These are phyloP conservation scores for Sporothrix luriei DNA, from an alignment of 2,329 filamentous ascomycete species.

Conservation along the genomic window DNA sequence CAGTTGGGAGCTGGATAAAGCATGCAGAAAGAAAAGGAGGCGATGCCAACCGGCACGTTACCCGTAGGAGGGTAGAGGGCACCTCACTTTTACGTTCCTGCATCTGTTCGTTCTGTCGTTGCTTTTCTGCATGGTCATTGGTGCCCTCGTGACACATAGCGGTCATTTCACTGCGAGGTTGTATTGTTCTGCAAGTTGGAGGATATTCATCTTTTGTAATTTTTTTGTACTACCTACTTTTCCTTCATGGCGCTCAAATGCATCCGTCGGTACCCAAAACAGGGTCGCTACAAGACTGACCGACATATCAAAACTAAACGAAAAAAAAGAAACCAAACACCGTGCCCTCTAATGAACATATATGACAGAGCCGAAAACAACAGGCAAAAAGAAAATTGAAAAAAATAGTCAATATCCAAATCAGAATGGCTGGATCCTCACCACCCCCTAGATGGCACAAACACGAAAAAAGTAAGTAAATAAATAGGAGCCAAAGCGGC, in stretches of 20 bases:
- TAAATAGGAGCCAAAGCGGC: constrained; percentile 7
- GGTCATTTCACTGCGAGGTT: no score
- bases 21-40: not conserved
- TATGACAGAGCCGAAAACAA: constrained; percentile 10
- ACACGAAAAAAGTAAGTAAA: not conserved
- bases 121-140: not conserved
- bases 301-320: not conserved
- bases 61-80: not conserved
- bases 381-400: not conserved
- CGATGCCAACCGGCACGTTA: not conserved
- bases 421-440: not conserved
- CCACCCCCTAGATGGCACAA: constrained; percentile 7
- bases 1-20: not conserved
- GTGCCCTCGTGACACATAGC: not conserved
- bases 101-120: not conserved
- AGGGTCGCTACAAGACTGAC: not conserved
- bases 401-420: not conserved
- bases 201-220: not conserved
- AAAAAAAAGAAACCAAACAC: not conserved
- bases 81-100: not conserved
- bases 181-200: not conserved
- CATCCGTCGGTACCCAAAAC: not conserved
- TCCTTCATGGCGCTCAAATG: constrained; percentile 5
- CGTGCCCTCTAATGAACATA: constrained; percentile 9
- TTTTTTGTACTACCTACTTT: constrained; percentile 3